Base-by-base conservation (phyloP, 1,284 basidiomycete species). In the Moesziomyces sp. region DNA sequence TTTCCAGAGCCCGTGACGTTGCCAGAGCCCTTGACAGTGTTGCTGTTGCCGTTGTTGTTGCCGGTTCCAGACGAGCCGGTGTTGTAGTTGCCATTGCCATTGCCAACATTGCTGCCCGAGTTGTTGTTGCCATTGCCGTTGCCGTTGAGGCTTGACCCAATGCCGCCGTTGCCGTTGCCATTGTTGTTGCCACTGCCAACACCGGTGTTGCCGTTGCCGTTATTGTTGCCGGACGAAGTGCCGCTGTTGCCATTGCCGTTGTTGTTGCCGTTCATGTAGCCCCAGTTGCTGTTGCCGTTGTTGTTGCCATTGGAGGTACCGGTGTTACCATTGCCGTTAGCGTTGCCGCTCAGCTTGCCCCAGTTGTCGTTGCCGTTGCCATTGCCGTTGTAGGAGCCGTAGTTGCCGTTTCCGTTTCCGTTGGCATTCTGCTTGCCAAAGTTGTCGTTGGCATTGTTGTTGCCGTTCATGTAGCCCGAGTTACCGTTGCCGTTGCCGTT, bases 111-210 rank as follows among this genome's bases (percentile, higher is more conserved):
- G 13, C 34, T 42, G 16, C 58, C 58, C 3, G 6, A 5, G n/a
- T 63, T 63, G 10, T n/a, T 23, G 34, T 57, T 49, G 30, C 60
- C 60, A 23, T 63, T 52, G 13, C n/a, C 18, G 30, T 51, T 52
- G 13, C 48, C 56, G 34, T 51, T 52, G 21, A 28, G 26, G 18
- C 21, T 24, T 1, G 51, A 46, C 14, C 10, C 5, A 11, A 6
- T 5, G 16, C 46, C 46, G 23, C n/a, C 5, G 46, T 48, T 48
- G 23, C 16, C 16, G 6, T 38, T 38, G n/a, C 46, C 21, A 18
- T 60, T 60, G 46, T 44, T 52, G 24, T 52, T 35, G 3, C 35
- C 40, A 24, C 53, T 52, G 9, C 24, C 42, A 18, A 30, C 52
- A 14, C 58, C 58, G 14, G 43, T 48, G 38, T 43, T 60, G 42